A percentile compares a stretch with the other conserved stretches of the same genome.
phyloP scores from a whole-genome alignment of 2,329 filamentous ascomycete genomes.

The Fusarium nisikadoi region DNA sequence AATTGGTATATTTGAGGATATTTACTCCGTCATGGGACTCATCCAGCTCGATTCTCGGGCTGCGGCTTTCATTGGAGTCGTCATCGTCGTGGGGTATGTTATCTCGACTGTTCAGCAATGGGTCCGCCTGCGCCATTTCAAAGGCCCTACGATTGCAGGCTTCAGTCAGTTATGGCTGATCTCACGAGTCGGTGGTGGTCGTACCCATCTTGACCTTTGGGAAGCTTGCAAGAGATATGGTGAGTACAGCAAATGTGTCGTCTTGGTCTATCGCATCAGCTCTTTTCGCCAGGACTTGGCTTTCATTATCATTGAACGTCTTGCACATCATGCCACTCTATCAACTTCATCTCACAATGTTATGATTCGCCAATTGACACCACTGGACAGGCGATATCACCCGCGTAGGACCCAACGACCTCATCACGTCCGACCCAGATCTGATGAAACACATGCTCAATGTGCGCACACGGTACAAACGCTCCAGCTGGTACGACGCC shows the following conservation, averaged over 20 bases:
- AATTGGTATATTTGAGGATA: background rate
- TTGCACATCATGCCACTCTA: accelerated
- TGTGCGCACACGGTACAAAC: background rate
- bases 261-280: accelerated
- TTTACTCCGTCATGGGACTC: background rate
- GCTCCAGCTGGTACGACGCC: background rate
- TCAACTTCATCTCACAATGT: accelerated
- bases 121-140: background rate
- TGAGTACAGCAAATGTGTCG: background rate
- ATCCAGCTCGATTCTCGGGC: accelerated
- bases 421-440: background rate
- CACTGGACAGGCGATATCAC: background rate
- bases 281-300: too few species aligned
- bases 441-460: background rate
- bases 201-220: background rate
- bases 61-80: accelerated
- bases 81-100: accelerated
- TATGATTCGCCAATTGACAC: background rate
- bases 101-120: background rate
- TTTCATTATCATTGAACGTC: too few species aligned
- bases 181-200: background rate
- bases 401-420: background rate
- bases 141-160: background rate
- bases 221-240: background rate
- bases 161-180: background rate